Base-by-base conservation (phyloP, 805 yeast genomes). In the Metahyphopichia silvanorum region DNA sequence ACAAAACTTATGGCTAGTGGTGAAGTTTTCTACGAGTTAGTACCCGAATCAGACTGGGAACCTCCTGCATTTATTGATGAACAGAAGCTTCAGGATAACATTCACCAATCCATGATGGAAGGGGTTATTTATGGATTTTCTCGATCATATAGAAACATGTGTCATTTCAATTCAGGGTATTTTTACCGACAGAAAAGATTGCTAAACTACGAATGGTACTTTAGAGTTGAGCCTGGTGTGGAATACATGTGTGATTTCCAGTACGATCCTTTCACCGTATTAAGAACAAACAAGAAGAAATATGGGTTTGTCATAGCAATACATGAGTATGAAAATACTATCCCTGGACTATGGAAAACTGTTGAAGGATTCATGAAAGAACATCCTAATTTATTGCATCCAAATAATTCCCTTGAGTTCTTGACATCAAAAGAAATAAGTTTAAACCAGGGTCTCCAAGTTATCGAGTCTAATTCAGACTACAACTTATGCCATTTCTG, bases 91-190 rank as follows among this genome's bases (percentile, higher is more conserved):
- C 50, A 56, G 21, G 39, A 44, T 8, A 46, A 47, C 33, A 33
- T 67, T 17, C 25, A 28, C 1, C 31, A 53, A 17, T 49, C 62
- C 5, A 33, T 29, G 16, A 14, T 27, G 4, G 32, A 47, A 14
- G 44, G 49, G n/a, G 55, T 67, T 5, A 57, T 66, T 9, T 67
- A 67, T 40, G 84, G 83, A 9, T 68, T 62, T 8, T 55, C 64
- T n/a, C 60, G 60, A 39, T 64, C 74, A 10, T 77, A 77, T 46
- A 49, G 82, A 32, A 76, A 74, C 50, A 77, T 77, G 84, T 84
- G 94, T 55, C 77, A 87, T 28, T 84, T 78, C 60, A 82, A 82
- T 55, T 70, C 82, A 6, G 93, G 93, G 1, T 63, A 60, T 38
- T 77, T 76, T 46, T 77, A 67, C 52, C 63, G 64, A 29, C 64